Evolutionary conservation across 257 asterid species (phyloP).

Genomic region (Datura wrightii): DNA sequence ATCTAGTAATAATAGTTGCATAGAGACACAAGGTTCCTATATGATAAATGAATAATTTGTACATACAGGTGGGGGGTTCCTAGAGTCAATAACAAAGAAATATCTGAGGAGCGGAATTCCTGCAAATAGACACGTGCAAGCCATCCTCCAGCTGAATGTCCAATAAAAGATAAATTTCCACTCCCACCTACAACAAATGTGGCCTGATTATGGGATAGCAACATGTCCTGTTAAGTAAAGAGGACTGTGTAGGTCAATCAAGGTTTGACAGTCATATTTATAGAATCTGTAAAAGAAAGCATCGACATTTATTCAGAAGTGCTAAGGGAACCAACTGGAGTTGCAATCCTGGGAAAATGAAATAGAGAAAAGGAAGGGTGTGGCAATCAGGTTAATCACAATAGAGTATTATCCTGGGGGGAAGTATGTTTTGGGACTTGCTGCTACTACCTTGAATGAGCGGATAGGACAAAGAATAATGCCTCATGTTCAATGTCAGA

Average conservation of each 20-base stretch:
- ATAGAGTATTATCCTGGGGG: not conserved
- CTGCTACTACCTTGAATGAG: not conserved
- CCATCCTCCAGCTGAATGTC: slow-evolving; percentile 99
- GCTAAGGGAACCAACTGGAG: not conserved
- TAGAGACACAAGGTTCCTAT: not conserved
- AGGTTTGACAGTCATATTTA: not conserved
- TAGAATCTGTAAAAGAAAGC: not conserved
- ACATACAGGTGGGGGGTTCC: slow-evolving; percentile 96
- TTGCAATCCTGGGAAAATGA: not conserved
- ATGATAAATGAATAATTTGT: not conserved
- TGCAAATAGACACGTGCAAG: slow-evolving; percentile 88
- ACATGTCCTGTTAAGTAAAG: slow-evolving; percentile 41
- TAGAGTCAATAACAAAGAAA: slow-evolving; percentile 76
- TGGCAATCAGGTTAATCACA: not conserved
- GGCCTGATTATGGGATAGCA: slow-evolving; percentile 45
- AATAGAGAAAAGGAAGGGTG: not conserved
- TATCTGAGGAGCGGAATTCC: slow-evolving; percentile 67
- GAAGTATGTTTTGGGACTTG: not conserved
- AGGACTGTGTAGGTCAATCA: slow-evolving; percentile 36
- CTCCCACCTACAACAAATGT: slow-evolving; percentile 66
- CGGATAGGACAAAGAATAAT: not conserved
- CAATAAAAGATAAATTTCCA: slow-evolving; percentile 74
- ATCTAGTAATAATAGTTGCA: slow-evolving; percentile 21
- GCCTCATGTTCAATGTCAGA: not conserved
- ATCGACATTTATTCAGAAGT: not conserved